Conservation (phyloP, 1,139 yeast species). For the Torulaspora globosa region DNA sequence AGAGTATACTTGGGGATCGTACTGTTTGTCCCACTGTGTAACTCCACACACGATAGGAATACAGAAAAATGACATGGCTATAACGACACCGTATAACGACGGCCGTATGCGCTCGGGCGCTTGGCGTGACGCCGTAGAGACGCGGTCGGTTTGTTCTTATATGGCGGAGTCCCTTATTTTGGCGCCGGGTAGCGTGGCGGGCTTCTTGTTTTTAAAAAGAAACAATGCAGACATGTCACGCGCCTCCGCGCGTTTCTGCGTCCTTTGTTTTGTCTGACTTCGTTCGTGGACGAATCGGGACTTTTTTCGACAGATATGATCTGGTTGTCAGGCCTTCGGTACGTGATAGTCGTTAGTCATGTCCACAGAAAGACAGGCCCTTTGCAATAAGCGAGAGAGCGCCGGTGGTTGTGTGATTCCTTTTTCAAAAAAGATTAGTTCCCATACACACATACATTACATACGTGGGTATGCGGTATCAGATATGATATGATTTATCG, state of each 20-base stretch:
- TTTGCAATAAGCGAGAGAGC: no score
- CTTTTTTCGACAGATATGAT: neutral
- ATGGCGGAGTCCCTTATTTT: neutral
- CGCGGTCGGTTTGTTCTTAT: neutral
- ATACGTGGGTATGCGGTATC: no score
- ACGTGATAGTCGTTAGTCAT: neutral
- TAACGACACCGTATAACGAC: no score
- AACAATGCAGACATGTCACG: neutral
- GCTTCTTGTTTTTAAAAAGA: conserved; percentile 1
- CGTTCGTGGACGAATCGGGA: conserved; percentile 5
- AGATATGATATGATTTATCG: no score
- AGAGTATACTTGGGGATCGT: conserved; percentile 23
- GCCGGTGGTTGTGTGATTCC: neutral
- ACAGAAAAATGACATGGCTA: conserved; percentile 26
- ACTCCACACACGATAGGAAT: conserved; percentile 39
- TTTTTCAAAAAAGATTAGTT: neutral
- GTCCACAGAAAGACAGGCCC: neutral
- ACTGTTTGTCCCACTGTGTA: conserved; percentile 30
- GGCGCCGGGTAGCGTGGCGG: neutral
- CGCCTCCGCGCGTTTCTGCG: neutral
- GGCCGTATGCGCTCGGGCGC: neutral
- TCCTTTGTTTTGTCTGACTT: neutral
- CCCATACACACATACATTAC: no score
- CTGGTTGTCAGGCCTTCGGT: neutral
- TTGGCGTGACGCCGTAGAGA: neutral